Evolutionary conservation across 345 rosid genomes (phyloP).

Genomic region (Aethionema arabicum): DNA sequence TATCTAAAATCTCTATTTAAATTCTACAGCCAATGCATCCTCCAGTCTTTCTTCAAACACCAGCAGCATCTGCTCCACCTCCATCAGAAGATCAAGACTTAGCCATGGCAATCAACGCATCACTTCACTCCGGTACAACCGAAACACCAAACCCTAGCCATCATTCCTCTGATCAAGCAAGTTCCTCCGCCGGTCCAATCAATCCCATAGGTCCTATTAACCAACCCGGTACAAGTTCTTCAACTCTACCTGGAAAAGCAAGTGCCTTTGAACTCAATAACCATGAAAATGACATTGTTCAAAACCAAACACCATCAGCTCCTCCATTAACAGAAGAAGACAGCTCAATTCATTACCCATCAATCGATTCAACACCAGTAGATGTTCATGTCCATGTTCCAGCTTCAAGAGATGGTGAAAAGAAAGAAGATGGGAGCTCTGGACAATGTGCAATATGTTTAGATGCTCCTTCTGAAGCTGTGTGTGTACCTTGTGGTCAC

Average conservation of each 20-base stretch:
- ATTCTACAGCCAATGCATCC: constrained; percentile 60
- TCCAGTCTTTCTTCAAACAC: constrained; percentile 63
- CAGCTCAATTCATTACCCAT: constrained; percentile 78
- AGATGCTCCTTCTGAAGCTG: constrained; percentile 94
- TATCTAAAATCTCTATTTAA: constrained; percentile 12
- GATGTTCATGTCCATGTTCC: constrained; percentile 38
- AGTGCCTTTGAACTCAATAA: constrained; percentile 26
- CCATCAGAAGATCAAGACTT: constrained; percentile 58
- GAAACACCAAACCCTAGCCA: constrained; percentile 40
- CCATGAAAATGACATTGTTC: constrained; percentile 34
- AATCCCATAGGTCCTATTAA: constrained; percentile 21
- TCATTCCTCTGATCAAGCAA: constrained; percentile 40
- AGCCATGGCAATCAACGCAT: constrained; percentile 76
- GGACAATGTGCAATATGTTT: constrained; percentile 74
- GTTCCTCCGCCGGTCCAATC: constrained; percentile 48
- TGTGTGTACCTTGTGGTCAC: constrained; percentile 98
- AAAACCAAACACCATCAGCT: constrained; percentile 57
- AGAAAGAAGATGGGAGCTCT: constrained; percentile 49
- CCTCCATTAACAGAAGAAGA: constrained; percentile 51
- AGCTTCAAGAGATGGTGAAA: constrained; percentile 39
- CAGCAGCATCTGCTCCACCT: constrained; percentile 71
- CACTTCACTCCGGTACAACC: constrained; percentile 58
- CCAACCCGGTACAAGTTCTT: constrained; percentile 27
- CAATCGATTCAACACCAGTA: constrained; percentile 61
- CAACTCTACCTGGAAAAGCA: constrained; percentile 34